Evolutionary conservation across 257 asterid species (phyloP).

Genomic region (Lantana camara): DNA sequence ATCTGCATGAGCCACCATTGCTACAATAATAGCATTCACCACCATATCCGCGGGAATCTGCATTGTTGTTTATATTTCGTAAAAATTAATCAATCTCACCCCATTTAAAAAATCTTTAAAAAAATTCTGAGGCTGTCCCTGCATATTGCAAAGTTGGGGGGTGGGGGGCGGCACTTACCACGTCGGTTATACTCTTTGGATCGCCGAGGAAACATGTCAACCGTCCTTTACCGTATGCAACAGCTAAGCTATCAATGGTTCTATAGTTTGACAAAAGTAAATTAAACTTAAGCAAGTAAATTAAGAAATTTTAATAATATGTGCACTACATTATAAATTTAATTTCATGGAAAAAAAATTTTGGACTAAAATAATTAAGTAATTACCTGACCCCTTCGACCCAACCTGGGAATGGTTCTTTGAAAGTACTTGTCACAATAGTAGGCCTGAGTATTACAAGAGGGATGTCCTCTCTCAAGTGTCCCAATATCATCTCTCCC

Average conservation of each 20-base stretch:
- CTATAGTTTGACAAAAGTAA: constrained; percentile 38
- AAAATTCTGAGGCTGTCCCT: too few relatives aligned
- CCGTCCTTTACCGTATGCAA: constrained; percentile 82
- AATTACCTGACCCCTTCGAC: constrained; percentile 76
- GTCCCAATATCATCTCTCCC: constrained; percentile 76
- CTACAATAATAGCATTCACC: constrained; percentile 79
- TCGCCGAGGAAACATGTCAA: constrained; percentile 63
- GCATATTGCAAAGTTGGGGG: too few relatives aligned
- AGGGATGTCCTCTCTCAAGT: constrained; percentile 45
- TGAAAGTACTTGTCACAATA: constrained; percentile 66
- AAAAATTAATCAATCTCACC: too few relatives aligned
- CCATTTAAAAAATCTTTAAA: too few relatives aligned
- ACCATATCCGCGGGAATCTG: constrained; percentile 98
- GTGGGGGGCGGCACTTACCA: too few relatives aligned
- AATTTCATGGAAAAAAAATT: too few relatives aligned
- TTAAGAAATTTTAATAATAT: too few relatives aligned
- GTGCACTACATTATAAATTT: too few relatives aligned
- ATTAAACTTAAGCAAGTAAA: too few relatives aligned
- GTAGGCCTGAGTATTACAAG: constrained; percentile 76
- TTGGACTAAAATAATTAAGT: neutral
- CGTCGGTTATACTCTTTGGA: constrained; percentile 53
- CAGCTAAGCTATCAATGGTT: constrained; percentile 79
- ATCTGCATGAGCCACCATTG: constrained; percentile 62
- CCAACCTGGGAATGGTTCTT: constrained; percentile 93
- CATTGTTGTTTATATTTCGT: neutral